These are phyloP conservation scores for Lophiostoma macrostomum DNA, from an alignment of 495 filamentous ascomycete species.

Conservation along the genomic window DNA sequence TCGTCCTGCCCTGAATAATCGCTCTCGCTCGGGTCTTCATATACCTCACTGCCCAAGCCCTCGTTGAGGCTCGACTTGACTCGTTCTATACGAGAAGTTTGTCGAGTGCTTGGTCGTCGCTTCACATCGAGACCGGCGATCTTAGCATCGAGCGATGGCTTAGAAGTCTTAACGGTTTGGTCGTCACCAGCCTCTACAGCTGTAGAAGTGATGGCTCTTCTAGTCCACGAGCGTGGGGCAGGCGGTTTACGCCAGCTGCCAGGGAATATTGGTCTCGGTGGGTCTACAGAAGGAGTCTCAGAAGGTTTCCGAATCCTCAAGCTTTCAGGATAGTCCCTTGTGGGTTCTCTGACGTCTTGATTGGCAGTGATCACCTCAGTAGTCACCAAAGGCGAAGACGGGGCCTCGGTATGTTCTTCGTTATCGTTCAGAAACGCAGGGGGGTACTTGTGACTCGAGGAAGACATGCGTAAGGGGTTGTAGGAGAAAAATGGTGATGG, in stretches of 20 bases:
- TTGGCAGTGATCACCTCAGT: not conserved
- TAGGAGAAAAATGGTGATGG: constrained; percentile 33
- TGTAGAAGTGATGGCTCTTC: not conserved
- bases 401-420: not conserved
- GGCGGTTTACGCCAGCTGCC: constrained; percentile 18
- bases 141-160: no score
- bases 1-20: constrained; percentile 18
- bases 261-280: not conserved
- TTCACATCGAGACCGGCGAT: no score
- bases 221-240: not conserved
- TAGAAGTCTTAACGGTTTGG: no score
- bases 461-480: constrained; percentile 22
- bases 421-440: not conserved
- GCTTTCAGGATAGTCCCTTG: not conserved
- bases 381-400: not conserved
- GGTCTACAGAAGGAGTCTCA: constrained; percentile 5
- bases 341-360: not conserved
- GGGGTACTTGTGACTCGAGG: constrained; percentile 22
- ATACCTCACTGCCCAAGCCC: constrained; percentile 15
- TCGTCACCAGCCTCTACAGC: no score
- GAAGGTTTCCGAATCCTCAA: constrained; percentile 14
- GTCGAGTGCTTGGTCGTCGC: constrained; percentile 1
- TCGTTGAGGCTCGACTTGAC: constrained; percentile 18
- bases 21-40: constrained; percentile 25
- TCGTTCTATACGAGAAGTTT: constrained; percentile 8